Base-by-base conservation (phyloP, 2,329 filamentous ascomycete species). In the Diplodia scrobiculata region DNA sequence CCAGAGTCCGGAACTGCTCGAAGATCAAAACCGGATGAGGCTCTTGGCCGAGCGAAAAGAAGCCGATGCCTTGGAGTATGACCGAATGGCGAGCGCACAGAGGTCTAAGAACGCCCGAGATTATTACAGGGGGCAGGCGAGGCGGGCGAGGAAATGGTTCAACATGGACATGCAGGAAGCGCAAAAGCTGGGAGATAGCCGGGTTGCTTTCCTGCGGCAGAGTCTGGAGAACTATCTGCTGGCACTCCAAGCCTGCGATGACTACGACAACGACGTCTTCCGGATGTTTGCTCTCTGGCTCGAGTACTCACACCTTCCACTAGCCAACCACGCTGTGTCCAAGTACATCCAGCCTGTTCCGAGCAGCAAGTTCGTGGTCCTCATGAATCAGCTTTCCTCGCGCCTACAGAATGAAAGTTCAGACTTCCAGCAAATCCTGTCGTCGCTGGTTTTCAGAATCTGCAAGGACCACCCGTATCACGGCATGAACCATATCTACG, bases 301-400 rank as follows among this genome's bases (percentile, higher is more conserved):
- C 10, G 92, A 97, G 74, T 87, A 93, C 68, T 90, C 91, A 0
- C 86, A 87, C n/a, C 89, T 90, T 67, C 82, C 87, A 5, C 83
- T 87, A 32, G 91, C 92, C 3, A 98, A 97, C 72, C 84, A 85
- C 54, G 89, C 91, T 1, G 92, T 97, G 21, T 82, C 81, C 65
- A 86, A 85, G 67, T 82, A 92, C 72, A 81, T 99, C 17, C 78
- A 81, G 3, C 83, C 86, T 62, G 94, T 98, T 0, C 90, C 94
- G 1, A 97, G 91, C 67, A 86, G 91, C 68, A 99, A 99, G 74
- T 97, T 99, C 74, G 94, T 92, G 1, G 81, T 90, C 3, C 81
- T 99, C 62, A 96, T 97, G 88, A 99, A 97, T 73, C 95, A 99
- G 76, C 84, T 99, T 36, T 94, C 93, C 5, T 99, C 96, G n/a